Base-by-base conservation (phyloP, 352 stramenopile genomes). In the Phytopythium delawarense region DNA sequence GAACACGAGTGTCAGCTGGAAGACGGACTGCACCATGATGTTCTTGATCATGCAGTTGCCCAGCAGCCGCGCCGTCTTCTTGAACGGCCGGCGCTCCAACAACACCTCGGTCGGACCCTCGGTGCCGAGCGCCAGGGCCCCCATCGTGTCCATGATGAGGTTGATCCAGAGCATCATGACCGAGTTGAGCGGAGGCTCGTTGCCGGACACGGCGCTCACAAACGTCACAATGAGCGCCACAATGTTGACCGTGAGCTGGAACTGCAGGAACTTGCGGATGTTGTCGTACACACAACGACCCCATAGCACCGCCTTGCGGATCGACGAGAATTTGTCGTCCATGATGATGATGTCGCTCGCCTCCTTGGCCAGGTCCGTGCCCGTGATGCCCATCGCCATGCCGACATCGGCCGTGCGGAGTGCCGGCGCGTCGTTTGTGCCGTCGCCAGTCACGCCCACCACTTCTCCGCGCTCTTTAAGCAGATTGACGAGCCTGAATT, bases 401-500 rank as follows among this genome's bases (percentile, higher is more conserved):
- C 86, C 84, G 2, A 95, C 82, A 39, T 93, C 83, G 23, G 86
- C 86, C 4, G 79, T 75, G 7, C 80, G 76, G 28, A 95, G 61
- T 2, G 86, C 86, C 15, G 86, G 86, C 2, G 86, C 84, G 48
- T 95, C 86, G 52, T 95, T 95, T 1, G 84, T 93, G 9, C 84
- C 86, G 45, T 95, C 84, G 2, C 86, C 86, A 20, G 82, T 93
- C 37, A 95, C 84, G 0, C 82, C 86, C 1, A 93, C 86, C 45
- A 95, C 78, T 49, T 95, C 83, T 1, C 81, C 66, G 5, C 78
- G 76, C 4, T 91, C 80, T 58, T 86, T 88, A 2, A 94, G 67
- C 44, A 91, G 54, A 46, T 82, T 97, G 2, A 99, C 97, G 7
- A 99, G 81, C 30, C 95, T 86, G 50, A 98, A 97, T 68, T 99